Base-by-base conservation (phyloP, 352 stramenopile species). In the Phytophthora constricta region DNA sequence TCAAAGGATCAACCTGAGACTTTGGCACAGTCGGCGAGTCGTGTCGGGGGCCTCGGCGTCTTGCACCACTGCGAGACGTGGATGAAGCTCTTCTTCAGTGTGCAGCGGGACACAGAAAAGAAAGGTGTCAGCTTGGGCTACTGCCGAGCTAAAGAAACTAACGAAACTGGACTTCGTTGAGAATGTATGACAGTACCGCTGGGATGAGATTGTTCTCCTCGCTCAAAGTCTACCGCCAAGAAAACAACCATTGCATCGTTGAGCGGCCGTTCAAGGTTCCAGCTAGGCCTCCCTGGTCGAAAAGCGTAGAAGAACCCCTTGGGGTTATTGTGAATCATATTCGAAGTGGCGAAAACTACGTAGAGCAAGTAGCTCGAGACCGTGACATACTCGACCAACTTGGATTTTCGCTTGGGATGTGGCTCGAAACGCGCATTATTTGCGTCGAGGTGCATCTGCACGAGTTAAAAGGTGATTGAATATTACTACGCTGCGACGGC, bases 381-480 rank as follows among this genome's bases (percentile, higher is more conserved):
- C 58, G 56, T 47, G 68, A 69, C 17, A 58, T 49, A 5, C 65
- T 88, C 4, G 70, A 84, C 9, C 42, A 57, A 9, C 64, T 89
- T 10, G 71, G 58, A 2, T 86, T n/a, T n/a, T 90, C 26, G 58
- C 76, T 14, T 87, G 76, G 78, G 76, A 73, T 50, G 37, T 45
- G 17, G 37, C 37, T 14, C 9, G 16, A 19, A 45, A 45, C 17
- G 10, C 37, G 10, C 37, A 45, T 4, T 14, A 45, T 19, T 45
- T 14, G 17, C 10, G 11, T 14, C 37, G 16, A 19, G 37, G 4
- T n/a, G n/a, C n/a, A n/a, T n/a, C n/a, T n/a, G n/a, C n/a, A n/a
- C n/a, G n/a, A n/a, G n/a, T n/a, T n/a, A n/a, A n/a, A n/a, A n/a
- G n/a, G n/a, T n/a, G n/a, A n/a, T n/a, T n/a, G n/a, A n/a, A n/a